phyloP scores from a whole-genome alignment of 1,139 yeast species.

The Geotrichum aggregatum region DNA sequence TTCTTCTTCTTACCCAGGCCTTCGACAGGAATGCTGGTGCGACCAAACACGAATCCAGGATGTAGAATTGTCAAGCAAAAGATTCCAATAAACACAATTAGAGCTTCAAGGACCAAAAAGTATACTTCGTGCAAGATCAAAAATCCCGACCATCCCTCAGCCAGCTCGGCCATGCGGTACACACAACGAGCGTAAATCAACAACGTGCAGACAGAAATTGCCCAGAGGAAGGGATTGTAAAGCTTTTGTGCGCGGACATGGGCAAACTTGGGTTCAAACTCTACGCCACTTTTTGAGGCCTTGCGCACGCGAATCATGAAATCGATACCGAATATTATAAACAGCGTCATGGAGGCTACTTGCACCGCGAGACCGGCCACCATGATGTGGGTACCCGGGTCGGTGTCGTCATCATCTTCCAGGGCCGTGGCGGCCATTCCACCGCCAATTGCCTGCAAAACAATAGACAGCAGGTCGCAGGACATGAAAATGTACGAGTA shows the following conservation, averaged over 20 bases:
- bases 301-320: constrained; percentile 50
- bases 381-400: constrained; percentile 68
- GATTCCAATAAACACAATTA: constrained; percentile 55
- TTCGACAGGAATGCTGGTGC: constrained; percentile 12
- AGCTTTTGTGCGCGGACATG: constrained; percentile 42
- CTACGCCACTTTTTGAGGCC: constrained; percentile 22
- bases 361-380: constrained; percentile 80
- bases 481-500: constrained; percentile 67
- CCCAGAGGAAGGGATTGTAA: constrained; percentile 39
- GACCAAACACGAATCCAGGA: constrained; percentile 47
- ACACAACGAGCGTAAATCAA: constrained; percentile 67
- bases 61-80: constrained; percentile 51
- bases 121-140: constrained; percentile 66
- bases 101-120: constrained; percentile 71
- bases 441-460: constrained; percentile 79
- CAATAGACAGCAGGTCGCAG: constrained; percentile 63
- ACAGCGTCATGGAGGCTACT: constrained; percentile 68
- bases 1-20: too few relatives aligned
- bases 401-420: constrained; percentile 38
- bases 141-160: constrained; percentile 70
- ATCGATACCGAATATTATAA: constrained; percentile 53
- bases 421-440: constrained; percentile 66
- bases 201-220: constrained; percentile 36
- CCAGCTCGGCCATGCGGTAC: constrained; percentile 73
- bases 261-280: constrained; percentile 44